phyloP scores from a whole-genome alignment of 768 basidiomycete genomes.

The Amylocystis lapponica region DNA sequence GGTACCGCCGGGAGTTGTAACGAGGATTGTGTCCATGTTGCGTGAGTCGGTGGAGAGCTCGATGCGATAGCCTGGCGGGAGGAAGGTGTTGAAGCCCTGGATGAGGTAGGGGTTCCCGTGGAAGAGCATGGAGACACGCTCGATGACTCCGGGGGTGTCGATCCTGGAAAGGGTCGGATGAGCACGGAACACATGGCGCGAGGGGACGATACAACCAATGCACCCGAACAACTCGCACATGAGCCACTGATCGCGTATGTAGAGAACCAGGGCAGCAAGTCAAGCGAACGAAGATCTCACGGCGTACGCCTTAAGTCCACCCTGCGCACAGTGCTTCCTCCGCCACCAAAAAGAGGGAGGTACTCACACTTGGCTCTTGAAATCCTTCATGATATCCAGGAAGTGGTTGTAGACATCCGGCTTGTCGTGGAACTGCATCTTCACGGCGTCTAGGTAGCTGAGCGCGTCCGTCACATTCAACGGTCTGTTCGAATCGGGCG shows the following conservation, averaged over 20 bases:
- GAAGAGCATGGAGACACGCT: constrained; percentile 90
- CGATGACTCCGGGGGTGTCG: constrained; percentile 96
- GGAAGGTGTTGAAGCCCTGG: constrained; percentile 96
- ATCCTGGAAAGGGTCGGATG: constrained; percentile 48
- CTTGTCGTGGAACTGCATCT: constrained; percentile 82
- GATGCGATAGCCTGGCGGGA: constrained; percentile 91
- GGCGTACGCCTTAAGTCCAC: no score
- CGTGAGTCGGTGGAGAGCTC: constrained; percentile 70
- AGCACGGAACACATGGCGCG: no score
- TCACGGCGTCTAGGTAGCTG: constrained; percentile 92
- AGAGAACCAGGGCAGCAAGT: not conserved
- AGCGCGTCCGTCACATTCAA: constrained; percentile 92
- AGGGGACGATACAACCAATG: not conserved
- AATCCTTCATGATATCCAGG: constrained; percentile 98
- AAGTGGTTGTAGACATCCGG: constrained; percentile 95
- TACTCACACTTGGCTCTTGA: constrained; percentile 89
- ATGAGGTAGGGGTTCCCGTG: constrained; percentile 87
- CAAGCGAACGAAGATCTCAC: not conserved
- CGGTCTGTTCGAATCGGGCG: constrained; percentile 35
- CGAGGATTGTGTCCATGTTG: constrained; percentile 70
- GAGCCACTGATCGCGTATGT: no score
- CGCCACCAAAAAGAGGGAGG: no score
- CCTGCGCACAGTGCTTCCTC: no score
- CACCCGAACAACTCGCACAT: no score
- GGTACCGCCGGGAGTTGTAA: constrained; percentile 74